Evolutionary conservation across 208 protist genomes (phyloP).

Genomic region (Leishmania lainsoni): DNA sequence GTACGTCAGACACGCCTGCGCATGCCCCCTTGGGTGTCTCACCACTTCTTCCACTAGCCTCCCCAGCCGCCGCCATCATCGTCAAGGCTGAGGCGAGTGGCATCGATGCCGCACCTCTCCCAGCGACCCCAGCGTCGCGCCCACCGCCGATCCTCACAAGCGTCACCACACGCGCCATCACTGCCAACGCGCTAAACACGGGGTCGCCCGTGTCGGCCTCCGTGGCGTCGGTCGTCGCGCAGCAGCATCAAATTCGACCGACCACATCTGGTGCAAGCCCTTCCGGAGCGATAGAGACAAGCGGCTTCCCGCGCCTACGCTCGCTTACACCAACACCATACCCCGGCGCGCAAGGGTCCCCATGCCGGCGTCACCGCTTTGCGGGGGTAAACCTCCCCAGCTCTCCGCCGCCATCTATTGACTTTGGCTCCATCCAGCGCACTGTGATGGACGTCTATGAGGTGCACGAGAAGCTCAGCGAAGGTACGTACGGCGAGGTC

Average conservation of each 20-base stretch:
- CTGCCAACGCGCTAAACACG: neutral
- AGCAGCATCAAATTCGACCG: neutral
- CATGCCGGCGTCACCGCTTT: constrained; percentile 49
- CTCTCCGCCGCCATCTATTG: constrained; percentile 42
- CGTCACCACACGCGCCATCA: neutral
- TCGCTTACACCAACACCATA: constrained; percentile 49
- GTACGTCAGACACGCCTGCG: neutral
- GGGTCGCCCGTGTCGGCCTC: neutral
- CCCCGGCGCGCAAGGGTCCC: constrained; percentile 27
- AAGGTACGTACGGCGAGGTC: constrained; percentile 97
- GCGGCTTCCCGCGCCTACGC: constrained; percentile 22
- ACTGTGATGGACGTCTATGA: constrained; percentile 72
- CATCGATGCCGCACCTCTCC: neutral
- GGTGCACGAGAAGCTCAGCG: constrained; percentile 89
- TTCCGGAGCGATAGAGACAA: neutral
- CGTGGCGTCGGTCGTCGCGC: neutral
- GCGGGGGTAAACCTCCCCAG: constrained; percentile 59
- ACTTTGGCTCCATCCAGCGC: constrained; percentile 54
- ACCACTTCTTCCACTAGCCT: neutral
- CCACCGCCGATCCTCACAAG: constrained; percentile 4
- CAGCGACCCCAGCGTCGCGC: neutral
- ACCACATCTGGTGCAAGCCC: neutral
- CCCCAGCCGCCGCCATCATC: neutral
- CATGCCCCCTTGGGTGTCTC: neutral
- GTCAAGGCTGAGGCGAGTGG: neutral